phyloP scores from a whole-genome alignment of 306 rosid genomes.

The Casuarina cunninghamiana region DNA sequence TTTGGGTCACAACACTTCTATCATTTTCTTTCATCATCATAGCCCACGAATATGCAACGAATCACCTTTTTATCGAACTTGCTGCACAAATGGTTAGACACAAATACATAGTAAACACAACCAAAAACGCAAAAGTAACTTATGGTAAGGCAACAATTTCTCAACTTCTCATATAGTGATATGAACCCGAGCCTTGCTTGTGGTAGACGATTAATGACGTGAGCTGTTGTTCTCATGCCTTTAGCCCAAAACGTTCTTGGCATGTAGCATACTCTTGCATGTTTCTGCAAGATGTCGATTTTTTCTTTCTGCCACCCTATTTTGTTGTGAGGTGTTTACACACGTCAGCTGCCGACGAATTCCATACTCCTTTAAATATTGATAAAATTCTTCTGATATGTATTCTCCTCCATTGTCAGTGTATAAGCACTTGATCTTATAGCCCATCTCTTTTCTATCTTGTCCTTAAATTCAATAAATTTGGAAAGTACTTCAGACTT shows the following conservation, averaged over 20 bases:
- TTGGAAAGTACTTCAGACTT: no score
- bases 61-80: not conserved
- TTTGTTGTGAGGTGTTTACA: not conserved
- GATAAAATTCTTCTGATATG: not conserved
- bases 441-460: no score
- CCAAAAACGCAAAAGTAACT: not conserved
- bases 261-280: no score
- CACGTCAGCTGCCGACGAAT: not conserved
- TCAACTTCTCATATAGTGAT: not conserved
- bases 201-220: not conserved
- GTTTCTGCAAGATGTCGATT: no score
- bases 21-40: no score
- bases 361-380: not conserved
- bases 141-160: not conserved
- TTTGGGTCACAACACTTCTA: no score
- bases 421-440: no score
- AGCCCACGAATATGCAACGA: no score
- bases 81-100: not conserved
- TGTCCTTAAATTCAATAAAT: no score
- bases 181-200: not conserved
- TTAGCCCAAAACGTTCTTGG: not conserved
- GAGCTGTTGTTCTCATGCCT: not conserved
- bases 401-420: no score
- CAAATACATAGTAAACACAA: not conserved
- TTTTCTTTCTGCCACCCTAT: not conserved